Conservation (phyloP, 371 early-diverging fungal genomes). For the Rhizopus delemar region DNA sequence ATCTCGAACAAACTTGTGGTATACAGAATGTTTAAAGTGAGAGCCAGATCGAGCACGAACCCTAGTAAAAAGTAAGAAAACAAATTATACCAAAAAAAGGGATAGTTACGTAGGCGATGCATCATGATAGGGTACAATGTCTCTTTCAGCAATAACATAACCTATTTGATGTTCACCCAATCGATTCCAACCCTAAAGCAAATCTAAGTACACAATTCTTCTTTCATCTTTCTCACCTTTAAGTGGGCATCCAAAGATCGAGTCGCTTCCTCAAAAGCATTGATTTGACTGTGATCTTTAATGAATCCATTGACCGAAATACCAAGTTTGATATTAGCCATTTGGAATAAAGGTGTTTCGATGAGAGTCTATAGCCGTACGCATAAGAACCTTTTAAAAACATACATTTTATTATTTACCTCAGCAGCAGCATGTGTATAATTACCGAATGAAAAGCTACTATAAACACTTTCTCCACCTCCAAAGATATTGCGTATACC, state of each 20-base stretch:
- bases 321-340: conserved; percentile 34
- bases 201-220: not conserved
- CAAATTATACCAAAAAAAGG: too few relatives aligned
- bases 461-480: conserved; percentile 73
- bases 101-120: conserved; percentile 70
- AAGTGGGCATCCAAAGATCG: conserved; percentile 33
- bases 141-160: conserved; percentile 72
- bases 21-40: conserved; percentile 75
- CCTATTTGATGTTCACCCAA: conserved; percentile 67
- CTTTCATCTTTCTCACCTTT: conserved; percentile 21
- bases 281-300: conserved; percentile 44
- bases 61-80: conserved; percentile 36
- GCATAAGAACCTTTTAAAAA: not conserved
- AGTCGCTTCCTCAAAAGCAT: conserved; percentile 33
- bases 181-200: conserved; percentile 36
- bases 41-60: conserved; percentile 84
- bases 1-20: conserved; percentile 69
- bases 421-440: conserved; percentile 70
- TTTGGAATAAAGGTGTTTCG: conserved; percentile 36
- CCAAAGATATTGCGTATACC: conserved; percentile 78
- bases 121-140: conserved; percentile 60
- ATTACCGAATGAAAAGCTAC: conserved; percentile 68
- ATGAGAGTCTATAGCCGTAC: conserved; percentile 13
- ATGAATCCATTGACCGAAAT: conserved; percentile 41
- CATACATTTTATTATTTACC: conserved; percentile 30